These are phyloP conservation scores for Stagonosporopsis cucurbitacearum DNA, from an alignment of 2,329 filamentous ascomycete genomes.

Conservation along the genomic window DNA sequence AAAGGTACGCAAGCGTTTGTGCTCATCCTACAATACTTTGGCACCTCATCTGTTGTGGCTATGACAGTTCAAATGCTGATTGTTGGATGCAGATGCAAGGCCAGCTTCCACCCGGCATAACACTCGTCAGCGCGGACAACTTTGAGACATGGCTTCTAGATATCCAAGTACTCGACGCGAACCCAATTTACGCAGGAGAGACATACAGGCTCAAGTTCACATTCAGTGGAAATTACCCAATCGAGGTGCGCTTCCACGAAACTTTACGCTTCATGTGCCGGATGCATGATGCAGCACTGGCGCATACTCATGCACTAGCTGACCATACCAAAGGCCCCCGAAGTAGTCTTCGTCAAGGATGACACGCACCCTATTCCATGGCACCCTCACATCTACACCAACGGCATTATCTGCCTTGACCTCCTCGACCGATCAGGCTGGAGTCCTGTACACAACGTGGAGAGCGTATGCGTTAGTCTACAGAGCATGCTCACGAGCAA, in stretches of 20 bases:
- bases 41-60: background rate
- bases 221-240: slow-evolving; percentile 85
- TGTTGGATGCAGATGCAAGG: slow-evolving; percentile 57
- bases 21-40: background rate
- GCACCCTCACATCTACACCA: slow-evolving; percentile 97
- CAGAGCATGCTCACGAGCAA: slow-evolving; percentile 99
- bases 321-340: slow-evolving; percentile 72
- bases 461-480: slow-evolving; percentile 95
- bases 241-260: slow-evolving; percentile 58
- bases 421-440: slow-evolving; percentile 86
- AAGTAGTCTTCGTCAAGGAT: slow-evolving; percentile 83
- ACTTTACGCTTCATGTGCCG: background rate
- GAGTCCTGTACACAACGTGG: slow-evolving; percentile 96
- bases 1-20: slow-evolving; percentile 24
- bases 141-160: slow-evolving; percentile 92
- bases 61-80: background rate
- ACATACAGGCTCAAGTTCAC: slow-evolving; percentile 85
- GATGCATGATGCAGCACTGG: background rate
- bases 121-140: slow-evolving; percentile 79
- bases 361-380: slow-evolving; percentile 75
- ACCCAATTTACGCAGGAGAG: slow-evolving; percentile 84
- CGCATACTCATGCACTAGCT: background rate
- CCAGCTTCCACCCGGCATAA: slow-evolving; percentile 71
- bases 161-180: slow-evolving; percentile 86
- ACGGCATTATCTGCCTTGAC: slow-evolving; percentile 98